phyloP scores from a whole-genome alignment of 192 early-diverging fungal species.

The Kickxella alabastrina region DNA sequence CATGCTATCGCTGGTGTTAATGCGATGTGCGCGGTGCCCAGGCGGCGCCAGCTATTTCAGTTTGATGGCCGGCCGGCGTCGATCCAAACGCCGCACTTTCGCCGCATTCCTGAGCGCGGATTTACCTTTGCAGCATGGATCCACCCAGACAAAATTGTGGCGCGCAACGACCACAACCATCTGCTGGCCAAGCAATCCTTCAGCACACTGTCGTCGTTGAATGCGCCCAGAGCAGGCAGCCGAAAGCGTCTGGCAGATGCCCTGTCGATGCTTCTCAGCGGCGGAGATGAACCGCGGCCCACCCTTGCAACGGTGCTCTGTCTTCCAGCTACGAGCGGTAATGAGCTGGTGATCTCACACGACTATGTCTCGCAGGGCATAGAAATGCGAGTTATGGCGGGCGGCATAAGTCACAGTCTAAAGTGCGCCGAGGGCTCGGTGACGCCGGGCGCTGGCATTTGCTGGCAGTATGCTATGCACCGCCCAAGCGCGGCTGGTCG shows the following conservation, averaged over 20 bases:
- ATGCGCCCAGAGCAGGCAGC: constrained; percentile 1
- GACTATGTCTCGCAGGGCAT: constrained; percentile 7
- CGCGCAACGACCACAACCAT: constrained; percentile 11
- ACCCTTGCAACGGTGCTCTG: constrained; percentile 8
- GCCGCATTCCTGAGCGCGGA: constrained; percentile 28
- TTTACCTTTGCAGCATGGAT: constrained; percentile 34
- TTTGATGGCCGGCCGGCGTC: constrained; percentile 16
- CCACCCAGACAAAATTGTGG: constrained; percentile 2
- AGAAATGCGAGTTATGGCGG: constrained; percentile 8
- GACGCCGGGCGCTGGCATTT: constrained; percentile 21
- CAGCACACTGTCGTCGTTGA: constrained; percentile 6
- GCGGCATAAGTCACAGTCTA: constrained; percentile 8
- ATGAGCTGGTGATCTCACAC: constrained; percentile 7
- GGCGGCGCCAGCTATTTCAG: constrained; percentile 19
- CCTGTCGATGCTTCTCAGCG: background rate
- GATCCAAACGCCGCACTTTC: constrained; percentile 11
- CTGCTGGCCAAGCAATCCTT: constrained; percentile 7
- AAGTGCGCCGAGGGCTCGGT: constrained; percentile 19
- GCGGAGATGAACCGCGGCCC: background rate
- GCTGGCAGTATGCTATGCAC: constrained; percentile 23
- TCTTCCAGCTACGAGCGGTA: background rate
- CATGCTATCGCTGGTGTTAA: constrained; percentile 12
- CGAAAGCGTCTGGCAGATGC: background rate
- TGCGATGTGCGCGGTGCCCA: constrained; percentile 9
- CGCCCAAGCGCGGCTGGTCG: constrained; percentile 40